Evolutionary conservation across 768 basidiomycete species (phyloP).

Genomic region (Strobilomyces dryophilus): DNA sequence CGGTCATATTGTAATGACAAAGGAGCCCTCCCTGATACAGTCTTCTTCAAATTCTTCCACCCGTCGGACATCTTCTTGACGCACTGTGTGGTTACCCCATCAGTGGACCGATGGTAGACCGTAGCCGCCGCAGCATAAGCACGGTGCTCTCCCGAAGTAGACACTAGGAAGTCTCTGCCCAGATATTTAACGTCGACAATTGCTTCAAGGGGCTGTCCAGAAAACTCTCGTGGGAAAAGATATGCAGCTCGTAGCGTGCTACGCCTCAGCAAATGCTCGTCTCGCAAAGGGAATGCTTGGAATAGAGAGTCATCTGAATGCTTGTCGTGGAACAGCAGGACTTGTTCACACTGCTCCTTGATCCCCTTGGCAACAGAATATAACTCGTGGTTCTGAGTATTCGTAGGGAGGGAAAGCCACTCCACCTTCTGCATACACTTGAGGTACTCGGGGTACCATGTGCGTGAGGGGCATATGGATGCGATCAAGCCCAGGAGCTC

Average conservation of each 20-base stretch:
- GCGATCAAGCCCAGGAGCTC: constrained; percentile 33
- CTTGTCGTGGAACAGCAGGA: constrained; percentile 10
- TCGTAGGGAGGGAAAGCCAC: constrained; percentile 23
- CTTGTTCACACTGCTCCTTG: constrained; percentile 21
- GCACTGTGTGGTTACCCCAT: neutral
- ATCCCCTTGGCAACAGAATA: constrained; percentile 25
- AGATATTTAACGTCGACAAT: constrained; percentile 8
- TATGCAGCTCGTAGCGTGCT: neutral
- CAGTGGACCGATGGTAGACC: neutral
- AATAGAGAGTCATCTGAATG: neutral
- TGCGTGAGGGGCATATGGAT: constrained; percentile 31
- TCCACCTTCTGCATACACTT: constrained; percentile 37
- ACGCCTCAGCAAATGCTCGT: constrained; percentile 6
- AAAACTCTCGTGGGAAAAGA: neutral
- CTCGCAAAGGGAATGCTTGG: constrained; percentile 4
- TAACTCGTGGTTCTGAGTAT: constrained; percentile 32
- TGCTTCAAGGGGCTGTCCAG: neutral
- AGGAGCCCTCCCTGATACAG: neutral
- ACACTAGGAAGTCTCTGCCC: constrained; percentile 6
- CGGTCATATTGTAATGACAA: constrained; percentile 22
- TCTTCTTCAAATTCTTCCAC: neutral
- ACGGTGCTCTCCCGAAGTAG: constrained; percentile 1
- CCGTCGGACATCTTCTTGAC: constrained; percentile 6
- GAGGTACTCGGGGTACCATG: constrained; percentile 38
- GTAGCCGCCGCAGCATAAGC: constrained; percentile 10